Percentiles rank a stretch among this genome's conserved stretches.
These are phyloP conservation scores for Tolypocladium inflatum DNA, from an alignment of 2,329 filamentous ascomycete genomes.

Conservation along the genomic window DNA sequence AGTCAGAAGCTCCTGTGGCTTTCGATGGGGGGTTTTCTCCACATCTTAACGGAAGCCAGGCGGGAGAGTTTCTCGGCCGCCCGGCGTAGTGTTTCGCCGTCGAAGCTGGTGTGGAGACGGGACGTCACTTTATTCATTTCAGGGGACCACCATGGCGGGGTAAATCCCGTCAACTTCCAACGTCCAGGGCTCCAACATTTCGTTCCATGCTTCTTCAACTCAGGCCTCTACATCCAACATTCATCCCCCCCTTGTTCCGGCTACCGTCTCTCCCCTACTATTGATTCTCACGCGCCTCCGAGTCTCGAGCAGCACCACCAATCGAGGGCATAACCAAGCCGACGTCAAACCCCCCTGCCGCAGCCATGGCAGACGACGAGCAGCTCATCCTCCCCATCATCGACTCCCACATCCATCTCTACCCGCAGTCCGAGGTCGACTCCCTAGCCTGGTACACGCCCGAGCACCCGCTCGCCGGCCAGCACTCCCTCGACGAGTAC, in stretches of 20 bases:
- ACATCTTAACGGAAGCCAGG: too few species aligned
- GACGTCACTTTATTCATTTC: not conserved
- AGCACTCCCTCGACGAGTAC: slow-evolving; percentile 59
- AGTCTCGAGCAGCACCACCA: not conserved
- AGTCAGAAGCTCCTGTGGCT: not conserved
- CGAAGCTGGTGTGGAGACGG: not conserved
- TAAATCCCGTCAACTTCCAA: not conserved
- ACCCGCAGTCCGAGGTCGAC: slow-evolving; percentile 55
- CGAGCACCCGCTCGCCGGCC: slow-evolving; percentile 48
- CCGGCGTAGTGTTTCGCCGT: not conserved
- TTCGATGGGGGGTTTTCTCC: not conserved
- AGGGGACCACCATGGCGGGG: not conserved
- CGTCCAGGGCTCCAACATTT: not conserved
- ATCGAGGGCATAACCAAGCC: not conserved
- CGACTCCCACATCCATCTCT: slow-evolving; percentile 90
- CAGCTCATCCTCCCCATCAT: slow-evolving; percentile 52
- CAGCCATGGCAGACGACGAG: slow-evolving; percentile 22
- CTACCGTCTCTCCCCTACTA: not conserved
- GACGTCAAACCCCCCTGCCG: not conserved
- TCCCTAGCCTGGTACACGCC: slow-evolving; percentile 62
- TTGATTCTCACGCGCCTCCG: not conserved
- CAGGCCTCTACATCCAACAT: not conserved
- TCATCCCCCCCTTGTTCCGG: not conserved
- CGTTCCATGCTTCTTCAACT: not conserved
- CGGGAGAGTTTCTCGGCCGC: not conserved